Base-by-base conservation (phyloP, 345 rosid species). In the Dipteronia dyeriana region DNA sequence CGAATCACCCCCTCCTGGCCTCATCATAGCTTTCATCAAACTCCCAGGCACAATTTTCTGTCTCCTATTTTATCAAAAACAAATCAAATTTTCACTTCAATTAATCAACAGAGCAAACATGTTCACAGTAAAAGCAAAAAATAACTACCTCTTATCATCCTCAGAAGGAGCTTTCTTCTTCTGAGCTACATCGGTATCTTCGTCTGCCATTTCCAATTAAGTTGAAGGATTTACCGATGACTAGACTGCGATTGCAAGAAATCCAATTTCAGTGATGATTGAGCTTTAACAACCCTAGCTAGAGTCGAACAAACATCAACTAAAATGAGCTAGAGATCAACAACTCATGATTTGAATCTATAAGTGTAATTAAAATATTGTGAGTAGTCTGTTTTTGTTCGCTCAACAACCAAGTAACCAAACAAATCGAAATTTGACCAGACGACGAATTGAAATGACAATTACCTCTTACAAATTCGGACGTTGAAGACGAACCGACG, bases 1-100 rank as follows among this genome's bases (percentile, higher is more conserved):
- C 26, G 90, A 86, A 70, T 94, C 97, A 57, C 94, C 98, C 16
- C 95, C 97, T 20, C 97, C 97, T 49, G 98, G 92, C 75, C 97
- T 92, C 80, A 92, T 86, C 84, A 88, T 63, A 25, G 98, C 99
- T 82, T 94, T 96, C 95, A 96, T 83, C 80, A 96, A 84, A 84
- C 97, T 93, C 70, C 97, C 98, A 2, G 97, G 90, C 70, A 84
- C 88, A 80, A 96, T 96, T 34, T 94, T 92, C 90, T 87, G 86
- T 84, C 90, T 94, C 97, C 98, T 96, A 80, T 60, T 53, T 70
- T 54, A 57, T 75, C 51, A 75, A 64, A 43, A 74, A 41, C 4
- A 71, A 26, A 22, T 17, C 23, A 66, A 29, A 10, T 19, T 59
- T 59, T 74, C 54, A 26, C 41, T 47, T 10, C 26, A 66, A 56